These are phyloP conservation scores for Phaeomoniella chlamydospora DNA, from an alignment of 2,329 filamentous ascomycete genomes.

Conservation along the genomic window DNA sequence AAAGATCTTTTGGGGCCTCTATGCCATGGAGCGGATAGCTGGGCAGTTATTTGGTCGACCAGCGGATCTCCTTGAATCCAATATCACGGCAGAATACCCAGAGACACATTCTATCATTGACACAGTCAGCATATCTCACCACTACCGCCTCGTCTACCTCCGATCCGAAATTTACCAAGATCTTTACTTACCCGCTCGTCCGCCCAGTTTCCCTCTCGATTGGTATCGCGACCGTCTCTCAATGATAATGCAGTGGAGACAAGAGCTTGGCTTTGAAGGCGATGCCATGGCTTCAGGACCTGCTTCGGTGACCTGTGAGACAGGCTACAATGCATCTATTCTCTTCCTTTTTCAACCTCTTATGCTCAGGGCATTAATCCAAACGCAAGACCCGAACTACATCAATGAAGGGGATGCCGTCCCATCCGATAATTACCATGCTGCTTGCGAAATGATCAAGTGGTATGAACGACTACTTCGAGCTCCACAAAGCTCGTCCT, in stretches of 20 bases:
- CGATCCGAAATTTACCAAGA: constrained; percentile 20
- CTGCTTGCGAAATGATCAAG: constrained; percentile 14
- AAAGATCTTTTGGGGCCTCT: constrained; percentile 20
- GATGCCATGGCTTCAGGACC: constrained; percentile 8
- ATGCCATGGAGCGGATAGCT: constrained; percentile 20
- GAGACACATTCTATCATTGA: constrained; percentile 10
- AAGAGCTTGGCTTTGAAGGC: constrained; percentile 6
- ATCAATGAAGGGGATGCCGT: constrained; percentile 7
- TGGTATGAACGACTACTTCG: constrained; percentile 16
- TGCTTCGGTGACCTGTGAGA: constrained; percentile 16
- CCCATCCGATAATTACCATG: constrained; percentile 15
- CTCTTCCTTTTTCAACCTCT: constrained; percentile 18
- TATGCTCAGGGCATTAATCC: constrained; percentile 11
- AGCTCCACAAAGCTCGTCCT: constrained; percentile 13
- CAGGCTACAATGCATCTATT: constrained; percentile 17
- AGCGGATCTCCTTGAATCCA: constrained; percentile 20
- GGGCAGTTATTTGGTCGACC: constrained; percentile 22
- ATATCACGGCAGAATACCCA: constrained; percentile 21
- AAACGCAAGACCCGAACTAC: constrained; percentile 8
- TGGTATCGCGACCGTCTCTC: constrained; percentile 15
- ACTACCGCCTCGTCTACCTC: constrained; percentile 20
- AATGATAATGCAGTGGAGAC: constrained; percentile 11
- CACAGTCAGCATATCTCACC: constrained; percentile 15
- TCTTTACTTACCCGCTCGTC: constrained; percentile 14
- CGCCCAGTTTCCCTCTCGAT: constrained; percentile 10